Evolutionary conservation across 768 basidiomycete genomes (phyloP).

Genomic region (Calocera viscosa): DNA sequence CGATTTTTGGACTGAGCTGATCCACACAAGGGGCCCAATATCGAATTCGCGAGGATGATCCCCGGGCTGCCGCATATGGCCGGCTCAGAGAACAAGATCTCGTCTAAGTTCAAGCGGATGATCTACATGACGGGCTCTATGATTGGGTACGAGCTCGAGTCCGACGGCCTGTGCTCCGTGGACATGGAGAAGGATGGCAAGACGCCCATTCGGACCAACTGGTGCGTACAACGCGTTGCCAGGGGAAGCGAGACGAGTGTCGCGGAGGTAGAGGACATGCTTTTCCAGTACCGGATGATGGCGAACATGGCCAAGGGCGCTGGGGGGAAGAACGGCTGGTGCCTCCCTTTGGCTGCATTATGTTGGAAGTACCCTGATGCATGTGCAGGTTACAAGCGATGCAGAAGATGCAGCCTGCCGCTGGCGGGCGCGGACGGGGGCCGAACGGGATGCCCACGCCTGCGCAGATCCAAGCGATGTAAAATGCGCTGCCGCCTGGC

Average conservation of each 20-base stretch:
- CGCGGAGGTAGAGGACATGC: constrained; percentile 91
- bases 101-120: constrained; percentile 86
- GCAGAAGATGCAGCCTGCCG: constrained; percentile 85
- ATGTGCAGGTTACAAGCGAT: constrained; percentile 58
- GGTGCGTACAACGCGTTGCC: constrained; percentile 82
- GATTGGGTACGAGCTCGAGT: constrained; percentile 86
- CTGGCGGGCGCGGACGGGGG: constrained; percentile 75
- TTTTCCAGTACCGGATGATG: constrained; percentile 98
- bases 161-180: constrained; percentile 86
- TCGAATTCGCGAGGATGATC: constrained; percentile 97
- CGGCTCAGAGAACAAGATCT: constrained; percentile 88
- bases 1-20: constrained; percentile 13
- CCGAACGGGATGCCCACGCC: constrained; percentile 82
- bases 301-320: constrained; percentile 97
- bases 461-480: constrained; percentile 88
- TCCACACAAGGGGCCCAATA: constrained; percentile 72
- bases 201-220: constrained; percentile 63
- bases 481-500: constrained; percentile 88
- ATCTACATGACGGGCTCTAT: constrained; percentile 98
- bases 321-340: constrained; percentile 94
- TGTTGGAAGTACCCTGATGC: not conserved
- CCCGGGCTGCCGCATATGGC: constrained; percentile 88
- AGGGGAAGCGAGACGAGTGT: constrained; percentile 88
- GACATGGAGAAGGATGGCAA: constrained; percentile 70
- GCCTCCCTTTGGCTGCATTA: constrained; percentile 24